Evolutionary conservation across 768 basidiomycete species (phyloP).

Genomic region (Termitomyces sp.): DNA sequence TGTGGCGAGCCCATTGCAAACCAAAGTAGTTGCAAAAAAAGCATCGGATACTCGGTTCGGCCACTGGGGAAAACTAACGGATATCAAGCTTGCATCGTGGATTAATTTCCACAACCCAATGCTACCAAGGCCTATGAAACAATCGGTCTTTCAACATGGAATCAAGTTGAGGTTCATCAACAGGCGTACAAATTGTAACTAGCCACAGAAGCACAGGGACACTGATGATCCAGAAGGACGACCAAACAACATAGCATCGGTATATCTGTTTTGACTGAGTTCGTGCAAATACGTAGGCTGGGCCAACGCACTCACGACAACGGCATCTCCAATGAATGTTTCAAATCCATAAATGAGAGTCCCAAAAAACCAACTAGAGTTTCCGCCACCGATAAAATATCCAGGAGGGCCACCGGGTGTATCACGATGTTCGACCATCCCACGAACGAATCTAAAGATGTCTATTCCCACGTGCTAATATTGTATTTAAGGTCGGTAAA

Average conservation of each 20-base stretch:
- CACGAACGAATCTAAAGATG: neutral
- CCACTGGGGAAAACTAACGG: neutral
- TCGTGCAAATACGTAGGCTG: neutral
- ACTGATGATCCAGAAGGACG: neutral
- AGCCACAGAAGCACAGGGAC: constrained; percentile 1
- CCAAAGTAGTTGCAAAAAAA: constrained; percentile 1
- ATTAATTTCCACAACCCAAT: neutral
- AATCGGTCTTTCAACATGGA: neutral
- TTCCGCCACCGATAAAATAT: neutral
- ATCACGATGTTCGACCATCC: neutral
- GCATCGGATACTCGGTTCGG: neutral
- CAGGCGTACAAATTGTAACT: neutral
- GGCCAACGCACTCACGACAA: neutral
- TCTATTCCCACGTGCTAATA: constrained; percentile 1
- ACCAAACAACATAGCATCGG: constrained; percentile 4
- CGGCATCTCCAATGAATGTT: neutral
- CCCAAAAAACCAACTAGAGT: neutral
- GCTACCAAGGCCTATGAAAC: neutral
- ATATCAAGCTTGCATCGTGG: neutral
- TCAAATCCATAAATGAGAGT: neutral
- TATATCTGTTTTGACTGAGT: neutral
- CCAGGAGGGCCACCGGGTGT: neutral
- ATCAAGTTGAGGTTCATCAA: no score
- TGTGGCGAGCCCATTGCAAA: neutral
- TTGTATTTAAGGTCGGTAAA: neutral